Conservation (phyloP, 331 rosid species). For the Pyrus hybrid region DNA sequence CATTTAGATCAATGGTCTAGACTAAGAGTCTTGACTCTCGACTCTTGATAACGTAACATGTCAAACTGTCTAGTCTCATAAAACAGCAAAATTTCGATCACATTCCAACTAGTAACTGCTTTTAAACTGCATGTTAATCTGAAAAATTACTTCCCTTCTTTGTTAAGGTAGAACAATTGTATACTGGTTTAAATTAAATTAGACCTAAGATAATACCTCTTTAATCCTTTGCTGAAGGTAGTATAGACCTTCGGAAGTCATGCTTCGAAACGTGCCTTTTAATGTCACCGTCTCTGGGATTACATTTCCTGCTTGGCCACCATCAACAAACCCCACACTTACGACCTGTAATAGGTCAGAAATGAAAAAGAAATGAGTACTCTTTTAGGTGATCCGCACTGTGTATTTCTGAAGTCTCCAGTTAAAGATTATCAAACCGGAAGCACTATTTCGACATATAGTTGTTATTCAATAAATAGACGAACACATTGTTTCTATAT, state of each 20-base stretch:
- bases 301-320: constrained; percentile 29
- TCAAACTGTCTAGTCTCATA: not conserved
- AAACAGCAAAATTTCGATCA: not conserved
- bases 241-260: constrained; percentile 29
- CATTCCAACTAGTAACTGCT: not conserved
- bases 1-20: not conserved
- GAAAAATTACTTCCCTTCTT: not conserved
- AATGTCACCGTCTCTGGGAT: constrained; percentile 38
- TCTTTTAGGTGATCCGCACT: not conserved
- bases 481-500: not conserved
- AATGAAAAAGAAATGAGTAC: not conserved
- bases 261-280: constrained; percentile 47
- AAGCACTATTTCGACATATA: not conserved
- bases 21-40: not conserved
- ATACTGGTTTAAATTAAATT: not conserved
- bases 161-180: too few species aligned
- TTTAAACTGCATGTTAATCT: not conserved
- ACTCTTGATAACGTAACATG: not conserved
- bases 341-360: constrained; percentile 20
- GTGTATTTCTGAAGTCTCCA: not conserved
- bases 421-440: not conserved
- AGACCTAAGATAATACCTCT: constrained; percentile 26
- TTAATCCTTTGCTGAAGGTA: constrained; percentile 38
- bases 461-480: constrained; percentile 1
- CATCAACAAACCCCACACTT: constrained; percentile 31